Base-by-base conservation (phyloP, 306 rosid genomes). In the Vachellia pachyceras region DNA sequence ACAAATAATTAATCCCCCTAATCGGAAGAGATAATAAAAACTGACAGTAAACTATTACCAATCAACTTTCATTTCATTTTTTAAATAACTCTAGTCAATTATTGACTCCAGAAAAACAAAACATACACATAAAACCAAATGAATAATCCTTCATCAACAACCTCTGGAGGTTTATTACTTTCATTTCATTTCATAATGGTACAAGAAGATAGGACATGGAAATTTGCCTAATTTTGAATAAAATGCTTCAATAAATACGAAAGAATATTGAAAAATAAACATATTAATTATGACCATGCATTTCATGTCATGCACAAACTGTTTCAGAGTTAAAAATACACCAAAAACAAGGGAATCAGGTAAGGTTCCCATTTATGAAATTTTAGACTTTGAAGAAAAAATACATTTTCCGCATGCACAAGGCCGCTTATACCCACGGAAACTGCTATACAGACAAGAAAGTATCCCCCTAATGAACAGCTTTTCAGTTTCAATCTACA, bases 401-500 rank as follows among this genome's bases (percentile, higher is more conserved):
- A 77, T 47, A 54, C 15, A 40, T 29, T 47, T 64, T 40, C 52
- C 77, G 1, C 22, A 22, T 5, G 69, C 69, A 80, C 79, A 69
- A 72, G 67, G 37, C 15, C 15, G 36, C 65, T 58, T 20, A 10
- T 22, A 58, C 65, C 54, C 10, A 44, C 79, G 35, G 29, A 77
- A 77, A 60, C 67, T 25, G 41, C 61, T 73, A 72, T 68, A 57
- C 15, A 23, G 15, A 4, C 76, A 73, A 69, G 18, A 67, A 69
- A 77, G 76, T 42, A 67, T 57, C 47, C 47, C 40, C 47, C 47
- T 23, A 25, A 42, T 35, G 33, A 60, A 75, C 79, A 76, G 61
- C 73, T 69, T 80, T 73, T 65, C 69, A 42, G 1, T 18, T 3
- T 39, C 33, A 54, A 76, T 81, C 68, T 37, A 75, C 50, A 73